Conservation (phyloP, 1,139 yeast species). For the Schwanniomyces etchellsii region DNA sequence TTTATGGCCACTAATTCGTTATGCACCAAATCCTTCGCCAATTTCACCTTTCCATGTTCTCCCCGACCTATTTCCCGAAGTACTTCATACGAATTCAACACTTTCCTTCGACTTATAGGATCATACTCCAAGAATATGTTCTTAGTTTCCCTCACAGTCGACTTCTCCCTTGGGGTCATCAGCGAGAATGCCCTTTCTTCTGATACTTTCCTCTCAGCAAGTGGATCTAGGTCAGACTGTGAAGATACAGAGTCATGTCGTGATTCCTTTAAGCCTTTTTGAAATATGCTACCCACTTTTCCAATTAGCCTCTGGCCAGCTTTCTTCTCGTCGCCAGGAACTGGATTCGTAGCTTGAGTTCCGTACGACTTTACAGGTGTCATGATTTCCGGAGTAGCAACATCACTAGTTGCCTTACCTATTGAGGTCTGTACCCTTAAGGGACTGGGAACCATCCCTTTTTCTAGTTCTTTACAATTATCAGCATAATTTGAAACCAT, state of each 20-base stretch:
- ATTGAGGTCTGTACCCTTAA: conserved; percentile 6
- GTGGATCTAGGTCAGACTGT: neutral
- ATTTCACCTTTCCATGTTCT: conserved; percentile 94
- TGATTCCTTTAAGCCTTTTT: conserved; percentile 15
- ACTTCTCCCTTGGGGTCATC: no score
- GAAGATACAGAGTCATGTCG: conserved; percentile 13
- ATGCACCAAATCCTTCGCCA: conserved; percentile 70
- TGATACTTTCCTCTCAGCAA: conserved; percentile 2
- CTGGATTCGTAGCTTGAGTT: no score
- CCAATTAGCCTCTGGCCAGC: conserved; percentile 24
- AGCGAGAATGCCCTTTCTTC: neutral
- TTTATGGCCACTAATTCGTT: conserved; percentile 85
- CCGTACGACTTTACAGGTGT: no score
- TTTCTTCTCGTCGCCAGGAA: conserved; percentile 14
- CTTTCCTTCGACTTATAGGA: conserved; percentile 78
- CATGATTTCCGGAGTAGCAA: conserved; percentile 1
- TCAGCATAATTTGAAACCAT: no score
- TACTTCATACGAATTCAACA: conserved; percentile 87
- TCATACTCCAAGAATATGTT: conserved; percentile 81
- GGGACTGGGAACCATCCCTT: no score
- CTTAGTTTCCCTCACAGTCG: conserved; percentile 75
- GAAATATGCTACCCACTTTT: conserved; percentile 29
- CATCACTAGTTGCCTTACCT: conserved; percentile 4
- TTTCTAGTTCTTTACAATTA: no score
- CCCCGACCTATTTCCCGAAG: conserved; percentile 87